These are phyloP conservation scores for Hymenoscyphus repandus DNA, from an alignment of 2,329 filamentous ascomycete genomes.

Conservation along the genomic window DNA sequence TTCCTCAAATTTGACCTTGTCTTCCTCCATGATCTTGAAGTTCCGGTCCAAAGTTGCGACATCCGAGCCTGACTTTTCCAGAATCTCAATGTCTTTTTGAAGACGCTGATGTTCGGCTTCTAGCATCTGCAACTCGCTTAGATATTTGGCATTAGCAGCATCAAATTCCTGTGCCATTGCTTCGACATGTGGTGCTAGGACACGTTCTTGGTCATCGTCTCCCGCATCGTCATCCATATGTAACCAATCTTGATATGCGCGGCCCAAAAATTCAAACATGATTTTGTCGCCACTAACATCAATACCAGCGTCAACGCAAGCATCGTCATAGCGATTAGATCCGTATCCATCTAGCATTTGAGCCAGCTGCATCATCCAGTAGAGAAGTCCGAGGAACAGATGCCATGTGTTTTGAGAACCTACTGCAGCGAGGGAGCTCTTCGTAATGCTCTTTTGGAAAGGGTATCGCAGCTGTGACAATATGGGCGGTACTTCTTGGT, in stretches of 20 bases:
- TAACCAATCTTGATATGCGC: constrained; percentile 90
- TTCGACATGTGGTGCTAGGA: constrained; percentile 78
- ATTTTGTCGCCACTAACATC: constrained; percentile 88
- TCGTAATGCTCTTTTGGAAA: constrained; percentile 92
- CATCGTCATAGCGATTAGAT: constrained; percentile 77
- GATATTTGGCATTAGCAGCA: constrained; percentile 74
- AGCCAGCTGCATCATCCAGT: constrained; percentile 99
- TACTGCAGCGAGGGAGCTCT: constrained; percentile 90
- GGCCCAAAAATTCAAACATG: constrained; percentile 86
- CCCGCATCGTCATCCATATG: constrained; percentile 84
- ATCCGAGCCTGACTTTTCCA: constrained; percentile 81
- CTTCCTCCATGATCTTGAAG: constrained; percentile 90
- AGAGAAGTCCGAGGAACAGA: constrained; percentile 84
- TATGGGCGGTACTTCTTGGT: constrained; percentile 88
- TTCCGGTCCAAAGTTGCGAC: constrained; percentile 80
- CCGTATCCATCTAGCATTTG: constrained; percentile 87
- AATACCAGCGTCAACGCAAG: constrained; percentile 79
- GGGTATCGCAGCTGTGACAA: constrained; percentile 92
- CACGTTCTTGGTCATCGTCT: constrained; percentile 74
- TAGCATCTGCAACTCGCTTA: constrained; percentile 75
- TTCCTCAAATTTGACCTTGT: constrained; percentile 90
- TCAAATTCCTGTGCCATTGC: constrained; percentile 87
- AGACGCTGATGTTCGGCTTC: constrained; percentile 81
- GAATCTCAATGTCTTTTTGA: constrained; percentile 78
- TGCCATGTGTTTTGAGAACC: constrained; percentile 91